phyloP scores from a whole-genome alignment of 2,329 filamentous ascomycete genomes.

The Paecilomyces sp. region DNA sequence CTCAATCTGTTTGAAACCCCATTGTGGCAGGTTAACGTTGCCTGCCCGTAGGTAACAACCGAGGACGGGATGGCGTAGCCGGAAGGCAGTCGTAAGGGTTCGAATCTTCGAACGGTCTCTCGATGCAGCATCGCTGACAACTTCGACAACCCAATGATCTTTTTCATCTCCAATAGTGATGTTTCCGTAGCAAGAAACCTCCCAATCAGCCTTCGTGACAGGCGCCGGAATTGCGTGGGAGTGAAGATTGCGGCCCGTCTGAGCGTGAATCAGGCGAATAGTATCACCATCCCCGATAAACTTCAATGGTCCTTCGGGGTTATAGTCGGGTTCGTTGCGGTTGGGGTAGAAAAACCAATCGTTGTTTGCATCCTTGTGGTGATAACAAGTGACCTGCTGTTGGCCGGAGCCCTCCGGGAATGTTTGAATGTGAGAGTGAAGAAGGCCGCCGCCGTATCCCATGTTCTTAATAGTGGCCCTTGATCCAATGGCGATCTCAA shows the following conservation, averaged over 20 bases:
- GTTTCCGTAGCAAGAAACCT: slow-evolving; percentile 96
- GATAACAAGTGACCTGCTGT: slow-evolving; percentile 98
- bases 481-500: slow-evolving; percentile 86
- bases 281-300: slow-evolving; percentile 71
- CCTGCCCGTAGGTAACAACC: slow-evolving; percentile 93
- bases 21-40: slow-evolving; percentile 93
- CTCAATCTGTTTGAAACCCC: slow-evolving; percentile 99
- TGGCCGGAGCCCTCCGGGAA: slow-evolving; percentile 89
- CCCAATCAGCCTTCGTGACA: slow-evolving; percentile 78
- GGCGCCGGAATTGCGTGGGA: slow-evolving; percentile 87
- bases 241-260: slow-evolving; percentile 95
- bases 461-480: slow-evolving; percentile 95
- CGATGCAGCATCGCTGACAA: slow-evolving; percentile 82
- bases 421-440: slow-evolving; percentile 94
- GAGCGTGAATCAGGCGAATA: slow-evolving; percentile 84
- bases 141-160: slow-evolving; percentile 93
- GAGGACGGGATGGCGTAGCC: slow-evolving; percentile 71
- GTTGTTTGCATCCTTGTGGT: slow-evolving; percentile 99
- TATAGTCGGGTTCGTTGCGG: slow-evolving; percentile 65
- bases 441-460: slow-evolving; percentile 93
- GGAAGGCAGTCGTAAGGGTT: slow-evolving; percentile 88
- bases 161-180: slow-evolving; percentile 92
- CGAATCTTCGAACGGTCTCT: slow-evolving; percentile 77
- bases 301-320: slow-evolving; percentile 61
- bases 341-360: slow-evolving; percentile 99